These are phyloP conservation scores for Pouteria glomerata DNA, from an alignment of 148 eudicot species.

Conservation along the genomic window DNA sequence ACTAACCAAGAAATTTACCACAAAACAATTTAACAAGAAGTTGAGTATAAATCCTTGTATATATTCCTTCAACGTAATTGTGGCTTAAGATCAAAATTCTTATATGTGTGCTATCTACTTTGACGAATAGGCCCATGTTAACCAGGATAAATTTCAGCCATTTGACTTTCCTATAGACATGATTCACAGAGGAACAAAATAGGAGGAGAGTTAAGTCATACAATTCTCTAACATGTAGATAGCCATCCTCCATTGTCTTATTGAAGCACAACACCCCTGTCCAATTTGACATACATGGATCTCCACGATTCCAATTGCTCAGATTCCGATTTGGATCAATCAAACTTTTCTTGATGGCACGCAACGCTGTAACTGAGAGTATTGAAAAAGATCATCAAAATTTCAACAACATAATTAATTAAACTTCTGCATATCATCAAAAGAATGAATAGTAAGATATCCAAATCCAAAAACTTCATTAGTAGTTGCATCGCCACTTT, in stretches of 20 bases:
- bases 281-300: constrained; percentile 25
- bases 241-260: constrained; percentile 12
- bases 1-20: too few relatives aligned
- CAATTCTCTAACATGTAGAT: constrained; percentile 28
- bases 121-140: neutral
- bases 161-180: neutral
- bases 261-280: constrained; percentile 25
- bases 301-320: constrained; percentile 23
- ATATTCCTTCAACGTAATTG: neutral
- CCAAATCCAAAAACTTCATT: constrained; percentile 1
- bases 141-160: neutral
- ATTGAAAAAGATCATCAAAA: neutral
- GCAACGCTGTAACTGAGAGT: constrained; percentile 20
- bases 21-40: too few relatives aligned
- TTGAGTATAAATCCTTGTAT: neutral
- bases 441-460: neutral
- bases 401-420: neutral
- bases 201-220: neutral
- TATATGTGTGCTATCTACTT: neutral
- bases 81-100: neutral
- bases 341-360: constrained; percentile 18
- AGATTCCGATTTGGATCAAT: constrained; percentile 22
- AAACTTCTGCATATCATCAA: neutral
- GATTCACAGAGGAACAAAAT: neutral
- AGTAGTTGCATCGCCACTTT: neutral